phyloP scores from a whole-genome alignment of 140 eudicot species.

The Senecio squalidus region DNA sequence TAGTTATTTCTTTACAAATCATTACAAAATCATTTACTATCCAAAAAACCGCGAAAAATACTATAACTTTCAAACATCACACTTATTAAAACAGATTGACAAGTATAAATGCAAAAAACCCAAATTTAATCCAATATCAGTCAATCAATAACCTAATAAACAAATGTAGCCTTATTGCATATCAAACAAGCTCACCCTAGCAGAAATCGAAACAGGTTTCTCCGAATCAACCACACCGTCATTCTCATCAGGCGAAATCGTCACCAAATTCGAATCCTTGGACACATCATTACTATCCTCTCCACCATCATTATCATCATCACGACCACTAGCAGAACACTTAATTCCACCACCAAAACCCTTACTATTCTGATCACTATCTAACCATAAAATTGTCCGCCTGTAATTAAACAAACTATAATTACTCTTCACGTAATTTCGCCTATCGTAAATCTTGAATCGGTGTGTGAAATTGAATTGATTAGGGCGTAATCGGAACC shows the following conservation, averaged over 20 bases:
- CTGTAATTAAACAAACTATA: slow-evolving; percentile 10
- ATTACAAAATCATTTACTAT: background rate
- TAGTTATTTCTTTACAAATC: slow-evolving; percentile 1
- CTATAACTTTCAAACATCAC: background rate
- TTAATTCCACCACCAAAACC: slow-evolving; percentile 25
- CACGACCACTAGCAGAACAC: slow-evolving; percentile 27
- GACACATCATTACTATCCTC: slow-evolving; percentile 27
- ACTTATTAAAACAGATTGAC: background rate
- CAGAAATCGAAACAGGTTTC: slow-evolving; percentile 32
- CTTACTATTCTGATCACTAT: too few species aligned
- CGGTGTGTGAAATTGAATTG: background rate
- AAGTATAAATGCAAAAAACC: background rate
- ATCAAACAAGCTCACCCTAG: slow-evolving; percentile 66
- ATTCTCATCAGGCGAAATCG: slow-evolving; percentile 28
- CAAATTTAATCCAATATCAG: too few species aligned
- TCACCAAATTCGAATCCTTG: slow-evolving; percentile 46
- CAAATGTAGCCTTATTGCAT: too few species aligned
- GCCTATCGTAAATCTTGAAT: too few species aligned
- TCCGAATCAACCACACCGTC: slow-evolving; percentile 30
- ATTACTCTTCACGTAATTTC: slow-evolving; percentile 3
- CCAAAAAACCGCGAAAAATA: background rate
- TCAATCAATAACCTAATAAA: background rate
- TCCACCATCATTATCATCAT: slow-evolving; percentile 9
- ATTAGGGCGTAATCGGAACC: too few species aligned
- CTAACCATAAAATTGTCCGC: slow-evolving; percentile 16